These are phyloP conservation scores for Apiospora koreana DNA, from an alignment of 2,329 filamentous ascomycete genomes.

Conservation along the genomic window DNA sequence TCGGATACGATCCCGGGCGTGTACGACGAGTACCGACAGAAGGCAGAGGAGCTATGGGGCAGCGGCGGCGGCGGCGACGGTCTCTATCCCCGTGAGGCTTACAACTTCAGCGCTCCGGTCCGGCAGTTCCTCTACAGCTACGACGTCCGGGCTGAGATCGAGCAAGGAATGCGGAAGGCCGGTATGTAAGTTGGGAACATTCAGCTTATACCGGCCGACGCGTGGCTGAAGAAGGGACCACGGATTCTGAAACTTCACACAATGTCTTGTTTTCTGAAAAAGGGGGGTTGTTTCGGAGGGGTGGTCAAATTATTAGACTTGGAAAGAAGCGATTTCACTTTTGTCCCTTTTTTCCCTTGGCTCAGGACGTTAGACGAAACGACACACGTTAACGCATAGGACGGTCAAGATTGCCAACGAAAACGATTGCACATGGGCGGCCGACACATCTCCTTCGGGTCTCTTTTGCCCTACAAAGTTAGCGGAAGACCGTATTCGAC, in stretches of 20 bases:
- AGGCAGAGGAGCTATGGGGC: slow-evolving; percentile 16
- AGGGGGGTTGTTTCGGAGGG: neutral
- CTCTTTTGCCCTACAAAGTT: neutral
- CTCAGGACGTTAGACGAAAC: neutral
- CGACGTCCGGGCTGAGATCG: slow-evolving; percentile 17
- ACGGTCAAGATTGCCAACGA: neutral
- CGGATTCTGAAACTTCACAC: neutral
- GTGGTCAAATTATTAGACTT: neutral
- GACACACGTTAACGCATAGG: slow-evolving; percentile 7
- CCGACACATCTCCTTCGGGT: neutral
- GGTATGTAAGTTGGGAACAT: neutral
- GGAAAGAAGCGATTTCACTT: neutral
- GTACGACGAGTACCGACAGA: slow-evolving; percentile 11
- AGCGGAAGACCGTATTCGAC: neutral
- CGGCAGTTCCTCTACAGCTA: slow-evolving; percentile 18
- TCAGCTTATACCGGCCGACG: neutral
- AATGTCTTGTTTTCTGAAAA: neutral
- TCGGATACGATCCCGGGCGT: slow-evolving; percentile 15
- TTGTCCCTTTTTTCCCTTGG: neutral
- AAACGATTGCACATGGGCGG: neutral
- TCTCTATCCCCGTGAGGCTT: slow-evolving; percentile 11
- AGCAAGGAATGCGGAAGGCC: slow-evolving; percentile 9
- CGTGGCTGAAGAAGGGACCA: neutral
- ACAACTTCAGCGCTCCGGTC: slow-evolving; percentile 16
- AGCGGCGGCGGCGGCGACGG: slow-evolving; percentile 9